Base-by-base conservation (phyloP, 2,329 filamentous ascomycete genomes). In the Sporothrix pseudoabietina region DNA sequence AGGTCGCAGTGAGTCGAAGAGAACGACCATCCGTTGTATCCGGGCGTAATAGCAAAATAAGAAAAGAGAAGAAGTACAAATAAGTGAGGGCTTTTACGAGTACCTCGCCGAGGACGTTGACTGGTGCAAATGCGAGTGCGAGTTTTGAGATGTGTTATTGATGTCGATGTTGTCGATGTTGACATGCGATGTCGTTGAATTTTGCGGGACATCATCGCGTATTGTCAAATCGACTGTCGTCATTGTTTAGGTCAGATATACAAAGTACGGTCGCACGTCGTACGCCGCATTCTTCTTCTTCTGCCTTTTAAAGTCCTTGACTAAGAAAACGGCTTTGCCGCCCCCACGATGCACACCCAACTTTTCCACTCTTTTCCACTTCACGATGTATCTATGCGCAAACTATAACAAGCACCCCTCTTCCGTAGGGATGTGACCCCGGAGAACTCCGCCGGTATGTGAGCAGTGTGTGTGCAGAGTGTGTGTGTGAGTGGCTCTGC, bases 401-500 rank as follows among this genome's bases (percentile, higher is more conserved):
- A 44, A 26, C 39, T 44, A 44, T 44, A 22, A 47, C n/a, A 47
- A 19, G n/a, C 4, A 12, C 19, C 63, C 14, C 52, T 9, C 26
- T 22, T 26, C 14, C 19, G 39, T 30, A 47, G 14, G 41, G 22
- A 66, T 49, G 26, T 22, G 26, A 69, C 66, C 66, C 41, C 66
- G 66, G 66, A 69, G 47, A 39, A 22, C 66, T 69, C 66, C 52
- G 47, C 68, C 52, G 32, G 68, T 66, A 41, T 66, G 61, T n/a
- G 30, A 22, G 32, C 10, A 26, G 68, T 66, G 39, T 66, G 61
- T n/a, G 30, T 41, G 32, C 10, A 26, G 26, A 1, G 26, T n/a
- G 30, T 41, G 32, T 4, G 16, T 63, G 57, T 22, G 57, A 9
- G 52, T 9, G 52, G 6, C 5, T 55, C n/a, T 39, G 57, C 19